phyloP scores from a whole-genome alignment of 2,329 filamentous ascomycete genomes.

The Fusarium secorum region DNA sequence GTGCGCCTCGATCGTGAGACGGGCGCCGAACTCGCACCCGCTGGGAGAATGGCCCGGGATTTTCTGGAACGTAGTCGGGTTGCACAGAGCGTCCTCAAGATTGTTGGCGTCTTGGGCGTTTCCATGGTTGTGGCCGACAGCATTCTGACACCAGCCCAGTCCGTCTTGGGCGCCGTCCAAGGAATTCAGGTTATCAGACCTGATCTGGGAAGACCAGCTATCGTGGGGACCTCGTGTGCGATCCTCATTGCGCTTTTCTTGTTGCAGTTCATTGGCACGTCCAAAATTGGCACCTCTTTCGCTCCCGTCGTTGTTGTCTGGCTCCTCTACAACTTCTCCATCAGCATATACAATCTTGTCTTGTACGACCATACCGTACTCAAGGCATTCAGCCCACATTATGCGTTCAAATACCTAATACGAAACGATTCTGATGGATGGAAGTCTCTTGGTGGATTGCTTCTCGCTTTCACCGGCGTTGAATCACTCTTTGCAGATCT shows the following conservation, averaged over 20 bases:
- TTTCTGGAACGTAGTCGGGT: conserved; percentile 64
- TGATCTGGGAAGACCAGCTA: conserved; percentile 61
- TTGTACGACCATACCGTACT: conserved; percentile 62
- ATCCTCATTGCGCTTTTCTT: conserved; percentile 70
- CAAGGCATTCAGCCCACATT: conserved; percentile 65
- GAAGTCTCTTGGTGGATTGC: conserved; percentile 72
- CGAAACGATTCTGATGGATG: conserved; percentile 68
- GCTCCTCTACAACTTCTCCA: conserved; percentile 68
- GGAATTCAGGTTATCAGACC: conserved; percentile 66
- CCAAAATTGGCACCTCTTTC: conserved; percentile 66
- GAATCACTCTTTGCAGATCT: conserved; percentile 82
- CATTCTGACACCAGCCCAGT: conserved; percentile 73
- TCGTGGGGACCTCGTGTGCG: conserved; percentile 70
- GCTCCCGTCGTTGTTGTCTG: conserved; percentile 74
- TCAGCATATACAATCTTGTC: conserved; percentile 70
- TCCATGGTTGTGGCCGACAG: conserved; percentile 73
- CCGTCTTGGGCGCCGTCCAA: conserved; percentile 73
- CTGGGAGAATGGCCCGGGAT: conserved; percentile 61
- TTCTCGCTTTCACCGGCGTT: conserved; percentile 80
- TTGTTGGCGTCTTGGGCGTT: conserved; percentile 70
- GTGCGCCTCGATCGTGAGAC: conserved; percentile 66
- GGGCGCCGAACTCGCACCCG: conserved; percentile 62
- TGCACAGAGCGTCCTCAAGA: conserved; percentile 63
- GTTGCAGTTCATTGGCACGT: conserved; percentile 71
- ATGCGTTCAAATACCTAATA: conserved; percentile 67